Percentiles rank a stretch among this genome's conserved stretches.
phyloP scores from a whole-genome alignment of 495 filamentous ascomycete genomes.

The Tuber microsphaerosporum region DNA sequence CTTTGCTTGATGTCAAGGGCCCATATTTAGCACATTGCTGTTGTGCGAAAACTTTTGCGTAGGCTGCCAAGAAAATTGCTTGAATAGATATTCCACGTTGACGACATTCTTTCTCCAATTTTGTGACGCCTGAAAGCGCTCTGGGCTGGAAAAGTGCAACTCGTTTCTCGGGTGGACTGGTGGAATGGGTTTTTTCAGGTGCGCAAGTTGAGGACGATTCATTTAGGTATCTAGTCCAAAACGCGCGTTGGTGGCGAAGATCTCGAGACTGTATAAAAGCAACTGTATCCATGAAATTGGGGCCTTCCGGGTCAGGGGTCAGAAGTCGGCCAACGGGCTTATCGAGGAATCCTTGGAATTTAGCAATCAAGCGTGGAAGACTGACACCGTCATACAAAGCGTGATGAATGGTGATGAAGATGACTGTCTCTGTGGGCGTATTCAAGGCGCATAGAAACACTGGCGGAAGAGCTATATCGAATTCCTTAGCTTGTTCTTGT shows the following conservation, averaged over 20 bases:
- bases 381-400: conserved; percentile 57
- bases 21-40: conserved; percentile 23
- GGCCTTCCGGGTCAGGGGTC: conserved; percentile 13
- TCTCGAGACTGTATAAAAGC: conserved; percentile 32
- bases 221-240: conserved; percentile 54
- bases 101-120: conserved; percentile 42
- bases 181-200: conserved; percentile 7
- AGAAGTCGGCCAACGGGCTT: conserved; percentile 18
- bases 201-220: conserved; percentile 27
- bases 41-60: conserved; percentile 45
- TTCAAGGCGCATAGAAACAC: conserved; percentile 37
- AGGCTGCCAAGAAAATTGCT: conserved; percentile 48
- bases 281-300: conserved; percentile 39
- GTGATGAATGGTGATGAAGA: conserved; percentile 55
- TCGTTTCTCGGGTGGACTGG: conserved; percentile 22
- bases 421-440: conserved; percentile 25
- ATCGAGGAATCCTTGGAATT: conserved; percentile 46
- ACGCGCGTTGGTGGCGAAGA: conserved; percentile 39
- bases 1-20: conserved; percentile 19
- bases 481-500: conserved; percentile 25
- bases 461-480: conserved; percentile 31
- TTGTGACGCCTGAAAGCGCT: conserved; percentile 16
- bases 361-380: conserved; percentile 48
- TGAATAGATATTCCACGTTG: conserved; percentile 47
- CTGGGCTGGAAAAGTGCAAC: conserved; percentile 46